Evolutionary conservation across 148 eudicot genomes (phyloP).

Genomic region (Amaranthus palmeri): DNA sequence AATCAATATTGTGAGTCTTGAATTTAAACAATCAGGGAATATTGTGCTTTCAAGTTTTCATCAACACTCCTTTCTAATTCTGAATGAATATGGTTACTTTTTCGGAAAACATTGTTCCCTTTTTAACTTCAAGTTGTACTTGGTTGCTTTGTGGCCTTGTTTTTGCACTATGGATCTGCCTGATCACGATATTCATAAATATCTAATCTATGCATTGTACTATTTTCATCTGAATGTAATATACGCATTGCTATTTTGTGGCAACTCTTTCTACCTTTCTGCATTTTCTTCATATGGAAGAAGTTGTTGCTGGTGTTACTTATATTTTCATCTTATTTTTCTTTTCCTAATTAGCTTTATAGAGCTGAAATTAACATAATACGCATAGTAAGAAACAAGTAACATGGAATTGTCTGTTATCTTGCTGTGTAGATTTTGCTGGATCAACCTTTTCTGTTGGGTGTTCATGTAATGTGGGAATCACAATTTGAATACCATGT

Average conservation of each 20-base stretch:
- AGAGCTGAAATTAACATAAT: neutral
- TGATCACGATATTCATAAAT: neutral
- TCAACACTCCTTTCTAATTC: neutral
- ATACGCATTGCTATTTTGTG: neutral
- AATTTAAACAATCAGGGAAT: no score
- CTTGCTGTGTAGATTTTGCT: constrained; percentile 31
- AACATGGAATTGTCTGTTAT: neutral
- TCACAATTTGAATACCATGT: constrained; percentile 87
- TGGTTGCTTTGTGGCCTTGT: neutral
- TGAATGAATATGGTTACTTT: neutral
- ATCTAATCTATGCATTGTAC: neutral
- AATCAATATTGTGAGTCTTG: no score
- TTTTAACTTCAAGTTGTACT: no score
- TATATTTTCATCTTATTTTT: neutral
- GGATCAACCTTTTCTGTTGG: constrained; percentile 73
- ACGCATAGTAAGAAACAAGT: neutral
- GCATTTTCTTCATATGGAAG: neutral
- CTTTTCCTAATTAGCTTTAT: neutral
- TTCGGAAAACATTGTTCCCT: neutral
- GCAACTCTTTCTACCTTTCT: neutral
- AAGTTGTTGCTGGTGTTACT: constrained; percentile 29
- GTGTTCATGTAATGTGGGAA: constrained; percentile 83
- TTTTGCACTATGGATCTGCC: neutral
- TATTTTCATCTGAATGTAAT: neutral
- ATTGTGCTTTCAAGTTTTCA: no score